A percentile compares a stretch with the other conserved stretches of the same genome.
These are phyloP conservation scores for Skeletonema grethae DNA, from an alignment of 108 stramenopile genomes.

Conservation along the genomic window DNA sequence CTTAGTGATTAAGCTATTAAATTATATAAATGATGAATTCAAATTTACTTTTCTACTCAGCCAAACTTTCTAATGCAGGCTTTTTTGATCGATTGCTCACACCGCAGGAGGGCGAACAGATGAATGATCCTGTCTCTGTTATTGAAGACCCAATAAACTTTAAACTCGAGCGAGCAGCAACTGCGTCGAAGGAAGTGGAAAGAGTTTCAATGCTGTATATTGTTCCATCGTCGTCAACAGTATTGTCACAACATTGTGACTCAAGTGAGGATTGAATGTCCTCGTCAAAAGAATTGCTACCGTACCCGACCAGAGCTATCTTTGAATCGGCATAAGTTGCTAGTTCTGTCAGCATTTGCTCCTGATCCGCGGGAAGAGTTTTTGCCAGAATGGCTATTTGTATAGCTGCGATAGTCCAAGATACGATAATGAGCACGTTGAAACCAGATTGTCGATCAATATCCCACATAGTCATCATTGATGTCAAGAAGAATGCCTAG, in stretches of 20 bases:
- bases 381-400: constrained; percentile 56
- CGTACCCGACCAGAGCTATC: constrained; percentile 10
- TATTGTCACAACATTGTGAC: background rate
- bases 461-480: constrained; percentile 42
- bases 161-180: constrained; percentile 47
- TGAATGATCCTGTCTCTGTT: constrained; percentile 33
- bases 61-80: background rate
- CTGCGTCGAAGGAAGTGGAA: constrained; percentile 60
- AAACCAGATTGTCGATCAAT: constrained; percentile 51
- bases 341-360: constrained; percentile 65
- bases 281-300: background rate
- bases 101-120: background rate
- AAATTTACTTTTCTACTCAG: background rate
- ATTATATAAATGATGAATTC: background rate
- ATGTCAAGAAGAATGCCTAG: constrained; percentile 52
- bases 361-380: constrained; percentile 68
- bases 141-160: constrained; percentile 55
- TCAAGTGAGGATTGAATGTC: constrained; percentile 1
- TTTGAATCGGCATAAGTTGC: constrained; percentile 51
- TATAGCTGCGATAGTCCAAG: constrained; percentile 61
- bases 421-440: constrained; percentile 58
- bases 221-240: constrained; percentile 31
- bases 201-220: constrained; percentile 62
- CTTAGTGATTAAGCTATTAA: background rate
- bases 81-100: background rate